Evolutionary conservation across 805 yeast genomes (phyloP), one percentile per base, ranked within the genome.

Genomic region (Zygosaccharomyces siamensis): DNA sequence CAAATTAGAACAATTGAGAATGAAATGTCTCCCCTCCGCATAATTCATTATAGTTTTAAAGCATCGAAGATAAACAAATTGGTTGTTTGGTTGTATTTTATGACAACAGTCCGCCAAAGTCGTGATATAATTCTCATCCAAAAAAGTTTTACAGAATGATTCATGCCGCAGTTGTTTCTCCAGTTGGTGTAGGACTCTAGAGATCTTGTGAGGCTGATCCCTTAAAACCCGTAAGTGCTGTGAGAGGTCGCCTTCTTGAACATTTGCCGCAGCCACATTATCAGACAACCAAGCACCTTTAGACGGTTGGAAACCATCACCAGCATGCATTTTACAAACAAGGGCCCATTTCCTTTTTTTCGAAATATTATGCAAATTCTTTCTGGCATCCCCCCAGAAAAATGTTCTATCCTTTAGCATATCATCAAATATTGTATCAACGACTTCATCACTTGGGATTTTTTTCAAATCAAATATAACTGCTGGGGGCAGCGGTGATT

Each of bases 281-380:
- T 56, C 56, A n/a, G 38, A 37, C 18, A 35, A 46, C 36, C 42
- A 30, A 23, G 43, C 37, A 4, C 28, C 23, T 27, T 21, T 48
- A 7, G 53, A 39, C 18, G 45, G 10, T 16, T 35, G 44, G 16
- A 31, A 39, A 11, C 43, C 40, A 21, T 41, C 46, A 12, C 44
- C 45, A 6, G 47, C 39, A 26, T 50, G 52, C 20, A 58, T 53
- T 35, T 55, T 61, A 47, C 65, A 60, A 8, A 64, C 51, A 26
- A 64, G 50, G 16, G 59, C 63, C 67, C 68, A 63, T 52, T 64
- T 64, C 39, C 68, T 57, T 31, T 50, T 50, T 30, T 44, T 43
- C 2, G 67, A 57, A 10, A 62, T 52, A 36, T 39, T 51, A 31
- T 55, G 50, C 31, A 62, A 43, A 41, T 58, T 59, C 14, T 53